Percentiles rank a stretch among this genome's conserved stretches.
Evolutionary conservation across 1,284 basidiomycete species (phyloP).

Genomic region (Ganoderma meredithae): DNA sequence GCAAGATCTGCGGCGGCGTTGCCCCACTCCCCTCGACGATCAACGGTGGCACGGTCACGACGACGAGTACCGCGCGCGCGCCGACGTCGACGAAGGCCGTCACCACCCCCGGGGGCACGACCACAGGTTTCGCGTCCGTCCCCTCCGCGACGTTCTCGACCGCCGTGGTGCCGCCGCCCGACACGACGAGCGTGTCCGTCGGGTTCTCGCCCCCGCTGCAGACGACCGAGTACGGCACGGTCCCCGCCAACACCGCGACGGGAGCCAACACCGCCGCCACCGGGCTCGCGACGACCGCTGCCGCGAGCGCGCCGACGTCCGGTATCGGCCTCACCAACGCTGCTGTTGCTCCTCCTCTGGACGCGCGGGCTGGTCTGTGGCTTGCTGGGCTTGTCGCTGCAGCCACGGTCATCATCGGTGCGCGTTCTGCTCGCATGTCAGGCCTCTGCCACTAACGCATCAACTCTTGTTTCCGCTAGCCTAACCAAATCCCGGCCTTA

Average conservation of each 20-base stretch:
- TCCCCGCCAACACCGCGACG: background rate
- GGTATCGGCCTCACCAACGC: background rate
- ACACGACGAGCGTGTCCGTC: background rate
- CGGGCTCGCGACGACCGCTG: background rate
- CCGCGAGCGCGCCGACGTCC: background rate
- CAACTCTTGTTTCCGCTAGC: background rate
- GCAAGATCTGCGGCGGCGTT: conserved; percentile 25
- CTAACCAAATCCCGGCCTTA: background rate
- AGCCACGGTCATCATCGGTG: background rate
- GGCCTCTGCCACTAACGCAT: background rate
- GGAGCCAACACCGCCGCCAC: background rate
- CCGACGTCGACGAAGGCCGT: background rate
- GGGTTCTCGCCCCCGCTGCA: background rate
- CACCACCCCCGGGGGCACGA: background rate
- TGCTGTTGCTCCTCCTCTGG: background rate
- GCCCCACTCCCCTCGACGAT: conserved; percentile 27
- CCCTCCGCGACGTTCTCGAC: background rate
- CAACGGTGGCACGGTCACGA: conserved; percentile 10
- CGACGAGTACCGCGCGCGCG: background rate
- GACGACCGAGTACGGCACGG: conserved; percentile 1
- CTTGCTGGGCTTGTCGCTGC: background rate
- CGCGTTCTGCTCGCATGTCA: background rate
- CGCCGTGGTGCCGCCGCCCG: background rate
- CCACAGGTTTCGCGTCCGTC: conserved; percentile 2
- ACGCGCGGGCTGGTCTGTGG: background rate